Evolutionary conservation across 345 rosid species (phyloP), one percentile per base, ranked within the genome.

Genomic region (Citropsis articulata): DNA sequence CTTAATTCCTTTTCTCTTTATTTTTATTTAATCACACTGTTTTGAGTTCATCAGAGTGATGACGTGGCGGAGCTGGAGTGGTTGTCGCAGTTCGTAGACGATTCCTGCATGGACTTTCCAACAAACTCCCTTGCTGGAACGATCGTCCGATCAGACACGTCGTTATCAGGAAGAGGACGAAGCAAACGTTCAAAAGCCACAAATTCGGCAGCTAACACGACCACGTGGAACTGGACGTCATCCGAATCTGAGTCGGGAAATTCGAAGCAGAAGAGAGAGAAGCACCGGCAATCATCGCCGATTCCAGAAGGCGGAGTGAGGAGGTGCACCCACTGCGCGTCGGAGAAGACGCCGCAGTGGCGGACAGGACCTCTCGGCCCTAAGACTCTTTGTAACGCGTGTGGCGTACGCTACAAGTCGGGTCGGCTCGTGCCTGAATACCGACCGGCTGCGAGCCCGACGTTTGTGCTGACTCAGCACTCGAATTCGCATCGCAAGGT

Each of bases 301-400:
- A 50, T 69, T 62, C 82, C 71, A 9, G 91, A 81, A 7, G 91
- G 90, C 75, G 87, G 80, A 8, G 69, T 77, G 65, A 76, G 97
- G 73, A 82, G 89, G 76, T 92, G 97, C 82, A 87, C 87, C 14
- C 97, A 92, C 81, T 92, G 97, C 82, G 89, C 94, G 5, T 89
- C 97, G 28, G 94, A 91, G 87, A 92, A 87, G 82, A 92, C 97
- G 10, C 97, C 97, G 6, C 97, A 92, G 75, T 92, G 97, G 97
- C 80, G 97, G 64, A 87, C 97, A 4, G 97, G 97, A 24, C 97
- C 97, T 4, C 74, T 88, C 9, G 97, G 97, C 2, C 97, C 97
- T 2, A 92, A 92, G 84, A 89, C 94, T 10, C 77, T 92, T 6
- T 92, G 97, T 48, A 92, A 92, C 68, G 94, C 94, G 0, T 92